Evolutionary conservation across 768 basidiomycete genomes (phyloP), one percentile per base, ranked within the genome.

Genomic region (Pulveroboletus sp.): DNA sequence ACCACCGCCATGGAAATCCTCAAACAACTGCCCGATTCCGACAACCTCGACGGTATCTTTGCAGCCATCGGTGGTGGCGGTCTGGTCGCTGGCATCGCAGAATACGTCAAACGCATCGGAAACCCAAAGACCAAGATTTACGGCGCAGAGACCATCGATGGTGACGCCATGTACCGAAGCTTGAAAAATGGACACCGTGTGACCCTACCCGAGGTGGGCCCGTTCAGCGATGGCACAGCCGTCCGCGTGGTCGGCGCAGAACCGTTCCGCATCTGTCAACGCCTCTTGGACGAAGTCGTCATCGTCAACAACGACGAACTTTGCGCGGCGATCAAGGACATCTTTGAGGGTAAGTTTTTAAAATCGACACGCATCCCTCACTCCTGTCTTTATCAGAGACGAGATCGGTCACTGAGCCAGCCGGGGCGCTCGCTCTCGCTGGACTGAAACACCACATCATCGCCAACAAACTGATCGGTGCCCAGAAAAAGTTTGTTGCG

Each of bases 311-410:
- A 96, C 55, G 96, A 99, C 63, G 95, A 95, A 67, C 83, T 99
- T 38, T 99, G 96, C 64, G 96, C 96, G 7, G 93, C 93, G 6
- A 97, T 98, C 72, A 98, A 98, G 71, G 96, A 99, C 61, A 87
- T 98, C 26, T 99, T 98, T 62, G 93, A 98, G 74, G 95, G 95
- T 91, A 53, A 50, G 73, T 53, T 7, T 34, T 23, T 20, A 23
- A 32, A 17, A 17, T 4, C 40, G 10, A 24, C 17, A 11, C 23
- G 37, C 1, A 14, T 40, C 30, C 20, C 22, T 6, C 32, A 31
- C 19, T 16, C 29, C 36, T 38, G 8, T 24, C 27, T 17, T 30
- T 52, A 19, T 12, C 47, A 50, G 96, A 98, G 65, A 97, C 95
- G 0, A 83, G 96, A 30, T 94, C 93, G 10, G 82, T 99, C 36